phyloP scores from a whole-genome alignment of 208 protist species.

The Crithidia thermophila region DNA sequence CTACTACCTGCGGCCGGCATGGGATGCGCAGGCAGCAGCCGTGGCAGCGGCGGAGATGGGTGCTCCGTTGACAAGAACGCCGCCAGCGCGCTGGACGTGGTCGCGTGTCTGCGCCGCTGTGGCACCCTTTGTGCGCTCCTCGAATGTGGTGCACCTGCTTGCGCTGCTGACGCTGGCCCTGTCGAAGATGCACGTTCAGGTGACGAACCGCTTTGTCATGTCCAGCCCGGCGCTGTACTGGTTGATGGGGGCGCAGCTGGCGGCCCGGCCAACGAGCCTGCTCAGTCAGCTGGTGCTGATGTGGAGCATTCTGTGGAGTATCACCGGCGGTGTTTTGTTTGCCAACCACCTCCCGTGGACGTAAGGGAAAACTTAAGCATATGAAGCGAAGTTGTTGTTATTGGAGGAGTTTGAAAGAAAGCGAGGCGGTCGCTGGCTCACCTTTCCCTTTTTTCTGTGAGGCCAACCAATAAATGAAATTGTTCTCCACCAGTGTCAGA shows the following conservation, averaged over 20 bases:
- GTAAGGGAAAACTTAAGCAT: too few relatives aligned
- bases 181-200: constrained; percentile 77
- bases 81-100: not conserved
- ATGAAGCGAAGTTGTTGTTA: too few relatives aligned
- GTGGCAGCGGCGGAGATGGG: not conserved
- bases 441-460: too few relatives aligned
- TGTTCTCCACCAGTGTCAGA: too few relatives aligned
- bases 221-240: constrained; percentile 71
- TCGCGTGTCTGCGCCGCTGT: not conserved
- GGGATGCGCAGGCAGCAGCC: not conserved
- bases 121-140: constrained; percentile 41
- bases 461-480: too few relatives aligned
- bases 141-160: constrained; percentile 56
- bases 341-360: constrained; percentile 84
- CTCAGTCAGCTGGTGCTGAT: constrained; percentile 47
- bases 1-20: constrained; percentile 34
- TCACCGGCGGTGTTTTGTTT: constrained; percentile 65
- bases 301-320: constrained; percentile 54
- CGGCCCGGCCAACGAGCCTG: constrained; percentile 28
- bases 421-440: too few relatives aligned
- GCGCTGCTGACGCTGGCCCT: constrained; percentile 47
- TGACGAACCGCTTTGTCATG: constrained; percentile 78
- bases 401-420: too few relatives aligned
- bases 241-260: constrained; percentile 54
- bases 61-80: not conserved